Percentiles rank a stretch among this genome's conserved stretches.
Conservation (phyloP, 2,329 filamentous ascomycete species). For the Phyllosticta ampelicida region DNA sequence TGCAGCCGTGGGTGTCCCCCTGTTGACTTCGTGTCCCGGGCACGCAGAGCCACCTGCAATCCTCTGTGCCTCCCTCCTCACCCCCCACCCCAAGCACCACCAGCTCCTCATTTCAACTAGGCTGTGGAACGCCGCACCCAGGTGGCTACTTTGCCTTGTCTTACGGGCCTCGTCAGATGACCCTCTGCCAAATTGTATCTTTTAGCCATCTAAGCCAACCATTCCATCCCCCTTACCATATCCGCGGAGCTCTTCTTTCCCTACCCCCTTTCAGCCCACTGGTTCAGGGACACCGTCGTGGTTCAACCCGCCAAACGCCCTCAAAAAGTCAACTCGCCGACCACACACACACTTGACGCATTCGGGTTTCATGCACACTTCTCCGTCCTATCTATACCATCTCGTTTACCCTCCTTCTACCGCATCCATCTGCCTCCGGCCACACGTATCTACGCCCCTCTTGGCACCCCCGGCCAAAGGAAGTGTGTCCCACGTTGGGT, state of each 20-base stretch:
- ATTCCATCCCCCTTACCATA: background rate
- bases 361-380: background rate
- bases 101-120: background rate
- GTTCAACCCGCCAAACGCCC: background rate
- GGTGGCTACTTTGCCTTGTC: no score
- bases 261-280: background rate
- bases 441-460: background rate
- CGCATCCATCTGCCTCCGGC: no score
- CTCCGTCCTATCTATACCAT: no score
- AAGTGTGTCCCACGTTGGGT: background rate
- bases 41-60: no score
- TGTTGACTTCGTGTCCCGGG: no score
- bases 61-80: no score
- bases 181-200: no score
- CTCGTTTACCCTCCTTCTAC: no score
- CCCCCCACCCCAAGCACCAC: background rate
- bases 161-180: no score
- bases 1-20: background rate
- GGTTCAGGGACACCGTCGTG: background rate
- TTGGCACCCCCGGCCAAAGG: background rate
- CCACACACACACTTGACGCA: background rate
- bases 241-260: background rate
- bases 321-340: no score
- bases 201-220: no score
- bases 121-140: background rate